Base-by-base conservation (phyloP, 2,329 filamentous ascomycete genomes). In the Aspergillus sp. region DNA sequence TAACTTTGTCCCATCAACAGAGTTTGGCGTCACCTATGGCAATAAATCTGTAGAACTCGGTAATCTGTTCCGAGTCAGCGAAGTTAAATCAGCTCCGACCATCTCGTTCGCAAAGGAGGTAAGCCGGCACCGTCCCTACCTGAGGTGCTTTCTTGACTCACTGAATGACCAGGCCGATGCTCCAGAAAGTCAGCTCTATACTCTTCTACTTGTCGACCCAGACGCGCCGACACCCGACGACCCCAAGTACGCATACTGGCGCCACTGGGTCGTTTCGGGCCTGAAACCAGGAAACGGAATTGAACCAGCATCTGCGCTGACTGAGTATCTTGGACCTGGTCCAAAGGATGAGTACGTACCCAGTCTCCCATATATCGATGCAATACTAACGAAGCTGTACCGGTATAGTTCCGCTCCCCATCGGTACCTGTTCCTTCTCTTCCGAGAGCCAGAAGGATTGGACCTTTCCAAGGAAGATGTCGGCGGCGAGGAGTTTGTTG, bases 231-330 rank as follows among this genome's bases (percentile, higher is more conserved):
- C 62, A 1, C 62, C 62, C 1, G 59, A 62, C 18, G 59, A 63
- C 15, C 62, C 59, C 18, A 63, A 62, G 22, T 63, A 58, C 17
- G 60, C 62, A 4, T 63, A 60, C 42, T 63, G 62, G 62, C 42
- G 62, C 38, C 60, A 63, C 38, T 63, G 62, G 62, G 57, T 63
- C 2, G 48, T 62, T 3, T 55, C 55, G 1, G 60, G 60, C n/a
- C 13, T 63, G 4, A 48, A 39, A 12, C 50, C 62, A 1, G 15
- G 30, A 0, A 24, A 49, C 8, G 15, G 15, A 2, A 34, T 42
- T 7, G 24, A 52, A 7, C 26, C 53, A 0, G n/a, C 22, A 11
- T 38, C 43, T 0, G 53, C 48, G 2, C 12, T 63, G 53, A 63
- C 62, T 6, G 59, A 60, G 34, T 62, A 63, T 51, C 56, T 63